Evolutionary conservation across 2,329 filamentous ascomycete genomes (phyloP), one percentile per base, ranked within the genome.

Genomic region (Trichoderma harzianum): DNA sequence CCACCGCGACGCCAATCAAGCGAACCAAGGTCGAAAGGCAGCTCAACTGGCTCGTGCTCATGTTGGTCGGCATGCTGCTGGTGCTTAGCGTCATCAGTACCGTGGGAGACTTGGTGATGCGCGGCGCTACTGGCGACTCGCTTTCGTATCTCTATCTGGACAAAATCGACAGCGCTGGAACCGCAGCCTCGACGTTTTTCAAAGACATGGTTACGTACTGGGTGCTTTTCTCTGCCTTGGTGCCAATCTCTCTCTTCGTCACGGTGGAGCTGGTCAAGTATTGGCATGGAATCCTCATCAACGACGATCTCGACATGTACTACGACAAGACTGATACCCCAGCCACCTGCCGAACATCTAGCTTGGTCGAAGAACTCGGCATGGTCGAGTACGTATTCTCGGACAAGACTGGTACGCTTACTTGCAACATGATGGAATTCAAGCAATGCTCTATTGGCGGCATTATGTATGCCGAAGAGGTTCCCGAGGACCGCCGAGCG

Each of bases 361-460:
- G 95, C 75, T 85, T 99, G 79, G 96, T 99, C 12, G 96, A 99
- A 83, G 97, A 99, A 79, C 84, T 99, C 58, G 96, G 96, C 70
- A 97, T 98, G 88, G 97, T 99, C 58, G 96, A 98, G 79, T 99
- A 97, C 78, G 96, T 99, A 74, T 99, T 99, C 81, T 98, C 94
- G 0, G 95, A 98, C 85, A 98, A 98, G 85, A 98, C 95, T 1
- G 95, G 95, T 57, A 98, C 95, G 5, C 85, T 98, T 78, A 98
- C 95, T n/a, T 97, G 95, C 83, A 98, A 98, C 79, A 91, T 94
- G 87, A 98, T 99, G 96, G 95, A 98, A 81, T 99, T 98, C 82
- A 94, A 94, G 79, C 94, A 98, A 81, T 97, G 93, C 78, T 92
- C 93, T 0, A 98, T 99, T 78, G 93, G 90, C 30, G 96, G 96